Evolutionary conservation across 441 rosid species (phyloP).

Genomic region (Cnidoscolus chayamansa): DNA sequence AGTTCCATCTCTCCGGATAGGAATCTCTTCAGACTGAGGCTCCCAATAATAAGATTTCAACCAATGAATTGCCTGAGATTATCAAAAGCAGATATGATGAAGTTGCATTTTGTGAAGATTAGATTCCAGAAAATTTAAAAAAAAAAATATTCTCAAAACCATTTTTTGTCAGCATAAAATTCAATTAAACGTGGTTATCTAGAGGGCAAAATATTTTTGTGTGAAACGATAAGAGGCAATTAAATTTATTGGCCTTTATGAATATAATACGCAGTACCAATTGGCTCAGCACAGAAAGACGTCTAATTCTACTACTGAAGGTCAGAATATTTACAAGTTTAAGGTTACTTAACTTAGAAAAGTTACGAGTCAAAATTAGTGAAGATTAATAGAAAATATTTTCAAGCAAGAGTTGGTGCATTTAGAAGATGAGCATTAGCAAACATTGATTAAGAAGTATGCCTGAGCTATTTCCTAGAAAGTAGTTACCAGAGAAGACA

Average conservation of each 20-base stretch:
- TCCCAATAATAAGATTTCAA: conserved; percentile 79
- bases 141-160: background rate
- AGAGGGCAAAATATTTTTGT: background rate
- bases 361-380: too few relatives aligned
- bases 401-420: background rate
- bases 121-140: background rate
- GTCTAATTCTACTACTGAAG: background rate
- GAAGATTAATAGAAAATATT: too few relatives aligned
- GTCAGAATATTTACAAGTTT: background rate
- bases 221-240: background rate
- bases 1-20: conserved; percentile 47
- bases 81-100: conserved; percentile 18
- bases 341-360: background rate
- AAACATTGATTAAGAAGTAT: background rate
- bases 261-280: background rate
- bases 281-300: background rate
- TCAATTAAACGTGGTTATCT: background rate
- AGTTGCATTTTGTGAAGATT: background rate
- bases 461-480: background rate
- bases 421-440: background rate
- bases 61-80: conserved; percentile 84
- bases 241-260: background rate
- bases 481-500: background rate
- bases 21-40: conserved; percentile 63
- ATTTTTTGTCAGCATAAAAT: background rate